These are phyloP conservation scores for Cryptococcus hybrid DNA, from an alignment of 1,284 basidiomycete species.

Conservation along the genomic window DNA sequence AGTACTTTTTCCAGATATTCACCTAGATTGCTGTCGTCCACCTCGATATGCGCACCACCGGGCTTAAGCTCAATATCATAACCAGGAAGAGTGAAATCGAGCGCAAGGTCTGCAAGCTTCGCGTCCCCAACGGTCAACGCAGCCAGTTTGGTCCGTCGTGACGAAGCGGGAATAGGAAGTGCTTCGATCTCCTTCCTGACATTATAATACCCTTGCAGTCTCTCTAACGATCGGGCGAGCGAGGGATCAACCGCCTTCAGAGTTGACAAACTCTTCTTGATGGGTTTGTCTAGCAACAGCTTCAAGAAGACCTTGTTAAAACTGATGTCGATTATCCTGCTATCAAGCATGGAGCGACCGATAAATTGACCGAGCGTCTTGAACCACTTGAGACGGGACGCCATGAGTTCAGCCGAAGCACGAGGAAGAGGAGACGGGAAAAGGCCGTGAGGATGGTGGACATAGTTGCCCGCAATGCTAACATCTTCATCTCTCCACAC, in stretches of 20 bases:
- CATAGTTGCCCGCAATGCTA: slow-evolving; percentile 62
- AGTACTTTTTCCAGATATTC: slow-evolving; percentile 82
- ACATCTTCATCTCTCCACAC: slow-evolving; percentile 87
- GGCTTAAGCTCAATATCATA: slow-evolving; percentile 86
- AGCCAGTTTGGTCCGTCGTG: slow-evolving; percentile 43
- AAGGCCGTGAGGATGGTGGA: slow-evolving; percentile 77
- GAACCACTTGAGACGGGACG: slow-evolving; percentile 65
- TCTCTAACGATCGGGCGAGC: slow-evolving; percentile 79
- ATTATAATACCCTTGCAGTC: slow-evolving; percentile 61
- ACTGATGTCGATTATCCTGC: slow-evolving; percentile 92
- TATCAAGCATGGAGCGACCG: slow-evolving; percentile 97
- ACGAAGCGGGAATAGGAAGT: slow-evolving; percentile 41
- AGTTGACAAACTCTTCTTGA: slow-evolving; percentile 77
- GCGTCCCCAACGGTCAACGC: slow-evolving; percentile 56
- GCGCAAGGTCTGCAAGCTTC: slow-evolving; percentile 74
- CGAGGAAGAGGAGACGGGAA: slow-evolving; percentile 71
- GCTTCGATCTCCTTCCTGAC: slow-evolving; percentile 52
- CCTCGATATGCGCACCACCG: slow-evolving; percentile 71
- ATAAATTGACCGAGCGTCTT: slow-evolving; percentile 93
- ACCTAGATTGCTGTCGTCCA: slow-evolving; percentile 80
- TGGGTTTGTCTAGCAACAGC: slow-evolving; percentile 76
- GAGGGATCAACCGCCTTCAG: slow-evolving; percentile 79
- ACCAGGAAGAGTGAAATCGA: slow-evolving; percentile 96
- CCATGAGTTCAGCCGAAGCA: background rate
- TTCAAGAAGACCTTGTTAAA: slow-evolving; percentile 92